Conservation (phyloP, 257 asterid species). For the Salvia miltiorrhiza region DNA sequence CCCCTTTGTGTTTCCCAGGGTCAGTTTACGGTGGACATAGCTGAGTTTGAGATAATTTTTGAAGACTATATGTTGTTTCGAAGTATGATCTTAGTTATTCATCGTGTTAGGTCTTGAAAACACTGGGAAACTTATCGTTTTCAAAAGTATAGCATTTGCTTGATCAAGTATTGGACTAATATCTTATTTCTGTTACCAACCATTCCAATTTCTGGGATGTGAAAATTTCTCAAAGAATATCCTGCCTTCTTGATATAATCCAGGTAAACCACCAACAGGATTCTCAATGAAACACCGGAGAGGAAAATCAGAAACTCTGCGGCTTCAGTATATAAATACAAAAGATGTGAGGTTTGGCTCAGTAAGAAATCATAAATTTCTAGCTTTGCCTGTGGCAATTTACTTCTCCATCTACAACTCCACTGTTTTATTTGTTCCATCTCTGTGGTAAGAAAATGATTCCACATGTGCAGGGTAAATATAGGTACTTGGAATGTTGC, state of each 20-base stretch:
- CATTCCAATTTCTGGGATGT: background rate
- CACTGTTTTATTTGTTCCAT: background rate
- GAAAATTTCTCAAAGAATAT: background rate
- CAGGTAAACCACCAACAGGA: slow-evolving; percentile 45
- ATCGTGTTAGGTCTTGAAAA: background rate
- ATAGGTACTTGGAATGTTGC: slow-evolving; percentile 96
- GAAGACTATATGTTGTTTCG: too few species aligned
- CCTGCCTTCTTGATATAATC: slow-evolving; percentile 7
- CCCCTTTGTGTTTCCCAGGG: too few species aligned
- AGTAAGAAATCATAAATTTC: slow-evolving; percentile 11
- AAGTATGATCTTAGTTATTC: too few species aligned
- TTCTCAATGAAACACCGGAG: slow-evolving; percentile 57
- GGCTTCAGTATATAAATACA: slow-evolving; percentile 69
- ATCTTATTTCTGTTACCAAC: background rate
- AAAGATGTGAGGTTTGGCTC: slow-evolving; percentile 93
- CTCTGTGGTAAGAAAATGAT: background rate
- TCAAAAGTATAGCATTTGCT: background rate
- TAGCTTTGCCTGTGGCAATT: background rate
- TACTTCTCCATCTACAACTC: background rate
- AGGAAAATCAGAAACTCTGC: slow-evolving; percentile 88
- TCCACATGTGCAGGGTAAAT: slow-evolving; percentile 50
- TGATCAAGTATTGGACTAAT: background rate
- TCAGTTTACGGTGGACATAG: too few species aligned
- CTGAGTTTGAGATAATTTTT: too few species aligned
- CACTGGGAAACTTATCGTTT: background rate